Evolutionary conservation across 1,284 basidiomycete genomes (phyloP), one percentile per base, ranked within the genome.

Genomic region (Gymnopus androsaceus): DNA sequence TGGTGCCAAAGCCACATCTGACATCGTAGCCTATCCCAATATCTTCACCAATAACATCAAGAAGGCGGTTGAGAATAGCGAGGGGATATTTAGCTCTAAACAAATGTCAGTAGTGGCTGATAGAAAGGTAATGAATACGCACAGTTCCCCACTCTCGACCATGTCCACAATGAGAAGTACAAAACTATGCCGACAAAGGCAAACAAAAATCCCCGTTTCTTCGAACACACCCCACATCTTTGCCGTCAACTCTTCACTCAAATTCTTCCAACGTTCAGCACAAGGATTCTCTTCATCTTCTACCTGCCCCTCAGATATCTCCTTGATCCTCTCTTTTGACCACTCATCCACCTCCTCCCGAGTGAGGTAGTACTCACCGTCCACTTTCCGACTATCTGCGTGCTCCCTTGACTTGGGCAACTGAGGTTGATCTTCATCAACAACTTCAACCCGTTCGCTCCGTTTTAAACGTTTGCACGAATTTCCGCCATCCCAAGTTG

Each of bases 71-170:
- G 1, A 71, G 58, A 19, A 69, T 51, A 0, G 71, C 66, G 0
- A 75, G 60, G 0, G 65, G 65, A 53, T 76, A 76, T 49, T 75
- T 74, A 0, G 70, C 64, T 9, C 72, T 74, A 21, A 17, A n/a
- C 12, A 8, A 5, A 41, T 14, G 21, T 42, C n/a, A 55, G 45
- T 38, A 23, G 30, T 15, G 27, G 3, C 21, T 23, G 11, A n/a
- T 17, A 42, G 6, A 25, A 5, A 56, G 48, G 27, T 50, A 41
- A 30, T 40, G 57, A 19, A 11, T 5, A 59, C 60, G 38, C 28
- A 66, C 65, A 64, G 47, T 51, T 66, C 63, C 0, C 64, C 63
- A 25, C 64, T 66, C 7, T 44, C 27, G 0, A 64, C 54, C 65
- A 67, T 67, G 45, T 67, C 63, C 0, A 51, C 56, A 15, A 61